Percentiles rank a stretch among this genome's conserved stretches.
These are phyloP conservation scores for Rhodamnia rubescens DNA, from an alignment of 345 rosid genomes.

Conservation along the genomic window DNA sequence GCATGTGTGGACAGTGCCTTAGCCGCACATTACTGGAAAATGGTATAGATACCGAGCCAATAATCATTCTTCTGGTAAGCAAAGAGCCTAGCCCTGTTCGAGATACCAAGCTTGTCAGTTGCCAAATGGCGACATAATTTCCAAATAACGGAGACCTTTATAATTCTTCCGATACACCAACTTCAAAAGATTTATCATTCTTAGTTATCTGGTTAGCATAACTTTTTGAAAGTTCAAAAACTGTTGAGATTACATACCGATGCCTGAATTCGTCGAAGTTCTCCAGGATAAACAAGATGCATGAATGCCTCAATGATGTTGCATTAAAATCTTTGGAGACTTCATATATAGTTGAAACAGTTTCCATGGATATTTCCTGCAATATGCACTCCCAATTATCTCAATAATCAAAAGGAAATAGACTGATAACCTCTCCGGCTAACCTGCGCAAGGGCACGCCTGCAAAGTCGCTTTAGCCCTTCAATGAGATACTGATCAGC, in stretches of 20 bases:
- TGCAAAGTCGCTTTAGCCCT: conserved; percentile 89
- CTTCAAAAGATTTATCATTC: background rate
- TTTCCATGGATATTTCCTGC: conserved; percentile 51
- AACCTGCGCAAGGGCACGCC: conserved; percentile 87
- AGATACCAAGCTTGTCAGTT: background rate
- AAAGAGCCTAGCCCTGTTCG: conserved; percentile 2
- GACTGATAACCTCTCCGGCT: conserved; percentile 2
- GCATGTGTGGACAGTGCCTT: background rate
- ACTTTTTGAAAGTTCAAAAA: background rate
- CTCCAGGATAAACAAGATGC: conserved; percentile 51
- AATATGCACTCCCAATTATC: background rate
- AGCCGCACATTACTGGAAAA: conserved; percentile 27
- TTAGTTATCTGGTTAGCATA: background rate
- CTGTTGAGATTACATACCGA: background rate
- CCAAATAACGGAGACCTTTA: background rate
- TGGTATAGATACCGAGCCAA: conserved; percentile 41
- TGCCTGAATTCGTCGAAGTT: conserved; percentile 37
- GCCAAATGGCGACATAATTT: background rate
- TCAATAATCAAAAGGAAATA: too few relatives aligned
- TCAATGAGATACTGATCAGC: conserved; percentile 97
- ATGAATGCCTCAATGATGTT: conserved; percentile 39
- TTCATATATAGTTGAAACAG: conserved; percentile 49
- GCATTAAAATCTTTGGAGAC: conserved; percentile 59
- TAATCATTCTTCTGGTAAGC: conserved; percentile 37
- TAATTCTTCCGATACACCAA: background rate